phyloP scores from a whole-genome alignment of 2,329 filamentous ascomycete species.

The Teratosphaeria gauchensis region DNA sequence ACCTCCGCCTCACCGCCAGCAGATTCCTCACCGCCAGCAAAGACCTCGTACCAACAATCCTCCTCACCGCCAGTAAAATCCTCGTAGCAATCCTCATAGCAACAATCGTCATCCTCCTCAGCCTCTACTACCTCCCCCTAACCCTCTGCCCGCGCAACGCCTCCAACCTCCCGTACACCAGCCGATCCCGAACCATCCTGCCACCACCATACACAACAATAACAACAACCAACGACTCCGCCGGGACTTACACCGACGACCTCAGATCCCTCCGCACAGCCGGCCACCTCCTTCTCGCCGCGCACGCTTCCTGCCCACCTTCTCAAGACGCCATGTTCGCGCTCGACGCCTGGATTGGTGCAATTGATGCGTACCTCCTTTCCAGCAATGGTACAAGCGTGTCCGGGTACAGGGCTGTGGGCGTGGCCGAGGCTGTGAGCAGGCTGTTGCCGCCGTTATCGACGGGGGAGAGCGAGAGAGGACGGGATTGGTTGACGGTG shows the following conservation, averaged over 20 bases:
- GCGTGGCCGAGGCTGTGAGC: neutral
- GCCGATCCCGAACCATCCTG: neutral
- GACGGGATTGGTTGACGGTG: neutral
- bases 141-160: neutral
- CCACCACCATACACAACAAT: no score
- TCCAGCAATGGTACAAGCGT: neutral
- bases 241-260: neutral
- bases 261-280: neutral
- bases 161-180: neutral
- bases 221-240: neutral
- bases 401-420: no score
- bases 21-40: no score
- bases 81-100: no score
- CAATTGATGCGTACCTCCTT: neutral
- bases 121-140: neutral
- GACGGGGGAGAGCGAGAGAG: neutral
- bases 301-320: neutral
- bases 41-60: no score
- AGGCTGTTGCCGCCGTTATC: neutral
- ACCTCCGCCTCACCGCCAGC: no score
- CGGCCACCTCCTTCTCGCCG: neutral
- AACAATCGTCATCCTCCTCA: neutral
- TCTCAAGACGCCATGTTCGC: neutral
- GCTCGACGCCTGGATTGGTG: neutral
- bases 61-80: no score